A percentile compares a stretch with the other conserved stretches of the same genome.
Evolutionary conservation across 257 asterid species (phyloP).

Genomic region (Rubia yunnanensis): DNA sequence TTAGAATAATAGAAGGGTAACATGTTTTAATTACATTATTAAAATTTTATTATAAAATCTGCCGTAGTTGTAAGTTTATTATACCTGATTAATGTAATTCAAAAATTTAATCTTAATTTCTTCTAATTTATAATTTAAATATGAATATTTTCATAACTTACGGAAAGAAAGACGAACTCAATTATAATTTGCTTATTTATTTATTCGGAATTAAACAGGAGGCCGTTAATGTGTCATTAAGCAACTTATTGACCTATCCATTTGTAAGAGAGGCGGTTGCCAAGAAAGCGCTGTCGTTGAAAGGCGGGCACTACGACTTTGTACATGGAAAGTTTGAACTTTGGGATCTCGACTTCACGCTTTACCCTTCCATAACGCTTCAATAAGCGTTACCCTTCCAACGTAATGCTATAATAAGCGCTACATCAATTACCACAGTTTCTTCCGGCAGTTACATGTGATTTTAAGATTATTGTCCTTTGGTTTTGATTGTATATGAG

Average conservation of each 20-base stretch:
- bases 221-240: conserved; percentile 73
- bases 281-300: conserved; percentile 42
- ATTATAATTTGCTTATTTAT: background rate
- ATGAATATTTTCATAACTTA: too few species aligned
- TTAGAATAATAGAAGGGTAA: too few species aligned
- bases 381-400: conserved; percentile 8
- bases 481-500: background rate
- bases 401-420: too few species aligned
- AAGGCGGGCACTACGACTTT: conserved; percentile 87
- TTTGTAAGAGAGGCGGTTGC: conserved; percentile 69
- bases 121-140: too few species aligned
- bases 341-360: conserved; percentile 60
- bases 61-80: too few species aligned
- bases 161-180: too few species aligned
- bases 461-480: background rate
- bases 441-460: too few species aligned
- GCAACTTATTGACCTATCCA: conserved; percentile 64
- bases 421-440: too few species aligned
- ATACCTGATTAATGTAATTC: too few species aligned
- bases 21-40: too few species aligned
- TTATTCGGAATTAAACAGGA: conserved; percentile 41
- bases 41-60: too few species aligned
- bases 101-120: too few species aligned
- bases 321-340: conserved; percentile 67
- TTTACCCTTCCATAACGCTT: conserved; percentile 32